Percentiles rank a stretch among this genome's conserved stretches.
Conservation (phyloP, 306 rosid species). For the Quercus dentata region DNA sequence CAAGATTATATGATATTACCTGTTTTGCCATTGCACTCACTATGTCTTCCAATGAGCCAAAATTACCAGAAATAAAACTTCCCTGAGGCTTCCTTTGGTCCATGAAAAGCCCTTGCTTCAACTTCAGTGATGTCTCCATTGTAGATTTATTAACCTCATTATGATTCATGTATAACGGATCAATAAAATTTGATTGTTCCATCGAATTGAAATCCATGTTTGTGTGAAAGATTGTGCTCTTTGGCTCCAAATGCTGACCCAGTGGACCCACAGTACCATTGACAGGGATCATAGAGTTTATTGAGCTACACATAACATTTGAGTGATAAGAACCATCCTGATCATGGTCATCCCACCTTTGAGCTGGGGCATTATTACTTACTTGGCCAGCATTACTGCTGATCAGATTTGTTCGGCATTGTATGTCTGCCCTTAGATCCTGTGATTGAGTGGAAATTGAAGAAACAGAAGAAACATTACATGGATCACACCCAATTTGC, state of each 20-base stretch:
- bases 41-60: slow-evolving; percentile 80
- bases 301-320: slow-evolving; percentile 41
- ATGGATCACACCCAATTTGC: slow-evolving; percentile 36
- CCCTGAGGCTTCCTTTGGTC: slow-evolving; percentile 59
- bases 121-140: slow-evolving; percentile 29
- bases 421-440: slow-evolving; percentile 41
- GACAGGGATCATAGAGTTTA: slow-evolving; percentile 45
- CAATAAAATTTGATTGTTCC: slow-evolving; percentile 26
- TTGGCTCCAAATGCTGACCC: slow-evolving; percentile 34
- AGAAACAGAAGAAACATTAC: slow-evolving; percentile 42
- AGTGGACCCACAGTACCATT: slow-evolving; percentile 41
- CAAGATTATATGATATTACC: slow-evolving; percentile 40
- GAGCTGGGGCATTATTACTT: slow-evolving; percentile 38
- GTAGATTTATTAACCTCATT: slow-evolving; percentile 39
- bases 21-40: slow-evolving; percentile 68
- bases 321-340: slow-evolving; percentile 46
- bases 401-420: slow-evolving; percentile 35
- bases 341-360: slow-evolving; percentile 64
- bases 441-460: slow-evolving; percentile 40
- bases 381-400: slow-evolving; percentile 29
- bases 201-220: slow-evolving; percentile 36
- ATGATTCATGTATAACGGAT: slow-evolving; percentile 43
- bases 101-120: slow-evolving; percentile 40
- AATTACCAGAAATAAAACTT: slow-evolving; percentile 33
- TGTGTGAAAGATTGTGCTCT: slow-evolving; percentile 33